Evolutionary conservation across 805 yeast species (phyloP).

Genomic region (Zygotorulaspora danielsina): DNA sequence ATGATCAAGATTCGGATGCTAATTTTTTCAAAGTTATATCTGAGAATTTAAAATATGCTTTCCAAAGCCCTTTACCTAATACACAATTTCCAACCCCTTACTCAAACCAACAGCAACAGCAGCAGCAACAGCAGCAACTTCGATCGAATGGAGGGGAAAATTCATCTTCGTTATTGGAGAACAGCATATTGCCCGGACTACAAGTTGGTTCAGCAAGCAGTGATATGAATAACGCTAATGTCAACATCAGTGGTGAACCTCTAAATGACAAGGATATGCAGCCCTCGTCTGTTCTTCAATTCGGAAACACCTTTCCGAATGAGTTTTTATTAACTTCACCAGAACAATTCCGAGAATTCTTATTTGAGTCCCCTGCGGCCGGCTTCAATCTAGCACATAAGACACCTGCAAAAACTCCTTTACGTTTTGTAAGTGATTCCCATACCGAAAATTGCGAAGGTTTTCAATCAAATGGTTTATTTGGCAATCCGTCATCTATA

Average conservation of each 20-base stretch:
- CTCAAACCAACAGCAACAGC: conserved; percentile 24
- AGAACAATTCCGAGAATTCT: conserved; percentile 34
- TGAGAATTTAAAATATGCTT: conserved; percentile 30
- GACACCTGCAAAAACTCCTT: conserved; percentile 36
- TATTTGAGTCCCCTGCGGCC: conserved; percentile 33
- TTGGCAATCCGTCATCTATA: conserved; percentile 8
- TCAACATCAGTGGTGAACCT: conserved; percentile 16
- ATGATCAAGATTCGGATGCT: conserved; percentile 24
- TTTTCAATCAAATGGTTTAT: conserved; percentile 3
- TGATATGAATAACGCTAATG: neutral
- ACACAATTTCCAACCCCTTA: conserved; percentile 37
- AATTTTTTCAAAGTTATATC: conserved; percentile 28
- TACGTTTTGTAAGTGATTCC: conserved; percentile 24
- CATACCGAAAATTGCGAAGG: conserved; percentile 5
- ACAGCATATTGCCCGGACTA: conserved; percentile 23
- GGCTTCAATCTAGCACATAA: conserved; percentile 32
- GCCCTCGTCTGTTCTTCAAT: conserved; percentile 34
- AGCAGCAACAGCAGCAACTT: conserved; percentile 5
- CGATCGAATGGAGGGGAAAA: conserved; percentile 8
- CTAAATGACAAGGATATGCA: conserved; percentile 33
- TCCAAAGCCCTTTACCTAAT: conserved; percentile 33
- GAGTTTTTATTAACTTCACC: conserved; percentile 36
- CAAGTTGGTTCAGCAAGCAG: conserved; percentile 6
- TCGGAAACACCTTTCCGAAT: conserved; percentile 23
- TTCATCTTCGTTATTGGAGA: conserved; percentile 28